Base-by-base conservation (phyloP, 2,329 filamentous ascomycete genomes). In the Curvularia spicifera region DNA sequence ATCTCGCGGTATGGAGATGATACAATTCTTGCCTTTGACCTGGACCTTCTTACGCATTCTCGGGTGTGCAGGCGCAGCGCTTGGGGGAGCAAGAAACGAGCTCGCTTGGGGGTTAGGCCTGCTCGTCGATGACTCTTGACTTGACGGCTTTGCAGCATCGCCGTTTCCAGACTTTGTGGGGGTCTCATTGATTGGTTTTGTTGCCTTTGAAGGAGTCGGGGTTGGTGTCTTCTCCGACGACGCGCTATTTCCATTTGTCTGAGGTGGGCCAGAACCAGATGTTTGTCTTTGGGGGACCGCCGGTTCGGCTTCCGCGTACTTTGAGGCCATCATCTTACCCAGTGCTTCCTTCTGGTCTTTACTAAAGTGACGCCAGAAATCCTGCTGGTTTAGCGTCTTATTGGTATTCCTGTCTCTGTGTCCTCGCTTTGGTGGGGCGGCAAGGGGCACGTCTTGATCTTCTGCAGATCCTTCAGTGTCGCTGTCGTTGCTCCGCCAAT, bases 401-500 rank as follows among this genome's bases (percentile, higher is more conserved):
- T 83, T 83, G 58, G 71, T 75, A 58, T 76, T 77, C 33, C 77
- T 73, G 8, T 74, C 61, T 54, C 75, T 79, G 64, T 83, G 81
- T n/a, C 75, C 71, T 61, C 67, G 53, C 43, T 68, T 71, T n/a
- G 63, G 66, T 22, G 61, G 64, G 66, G 72, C 58, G 33, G 66
- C 61, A 50, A 70, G 50, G 26, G 59, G 49, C 13, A 58, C 43
- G 43, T 64, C 53, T 48, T 57, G 51, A 56, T 61, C 57, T 53
- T 66, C 57, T 53, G 63, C 52, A 2, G 67, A 68, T 39, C 59
- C 71, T 44, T 72, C 90, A 74, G 89, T 92, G 70, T 85, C 86
- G 72, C 86, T 85, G 24, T 85, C 85, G 31, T 64, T 91, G 74
- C 91, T 96, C 66, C 93, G 83, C 92, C 92, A 96, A 77, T 92